phyloP scores from a whole-genome alignment of 2,329 filamentous ascomycete genomes.

The Colletotrichum phormii region DNA sequence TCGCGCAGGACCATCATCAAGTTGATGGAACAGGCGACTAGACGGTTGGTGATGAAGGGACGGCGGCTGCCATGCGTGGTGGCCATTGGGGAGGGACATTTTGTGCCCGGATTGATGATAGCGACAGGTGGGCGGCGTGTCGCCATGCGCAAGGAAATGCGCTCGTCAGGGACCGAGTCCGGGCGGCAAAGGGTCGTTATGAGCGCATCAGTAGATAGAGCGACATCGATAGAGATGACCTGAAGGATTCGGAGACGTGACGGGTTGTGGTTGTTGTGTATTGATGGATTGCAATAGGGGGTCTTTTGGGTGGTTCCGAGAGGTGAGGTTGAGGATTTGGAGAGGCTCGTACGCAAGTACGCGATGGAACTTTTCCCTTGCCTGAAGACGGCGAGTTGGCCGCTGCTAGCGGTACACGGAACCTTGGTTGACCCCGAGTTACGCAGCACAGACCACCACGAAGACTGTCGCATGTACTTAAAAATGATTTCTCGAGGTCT shows the following conservation, averaged over 20 bases:
- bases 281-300: conserved; percentile 63
- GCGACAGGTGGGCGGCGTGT: conserved; percentile 59
- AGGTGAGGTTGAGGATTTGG: conserved; percentile 68
- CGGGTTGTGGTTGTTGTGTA: conserved; percentile 56
- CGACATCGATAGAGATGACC: conserved; percentile 65
- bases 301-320: conserved; percentile 64
- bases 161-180: conserved; percentile 63
- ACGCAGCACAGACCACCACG: not conserved
- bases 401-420: conserved; percentile 31
- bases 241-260: conserved; percentile 51
- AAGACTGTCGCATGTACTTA: conserved; percentile 3
- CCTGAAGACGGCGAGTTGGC: conserved; percentile 34
- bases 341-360: conserved; percentile 44
- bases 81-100: conserved; percentile 77
- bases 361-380: conserved; percentile 37
- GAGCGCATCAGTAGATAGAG: conserved; percentile 62
- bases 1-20: conserved; percentile 69
- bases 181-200: conserved; percentile 59
- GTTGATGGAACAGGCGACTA: conserved; percentile 64
- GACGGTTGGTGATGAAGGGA: conserved; percentile 61
- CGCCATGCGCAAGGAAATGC: conserved; percentile 67
- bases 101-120: conserved; percentile 62
- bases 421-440: conserved; percentile 7
- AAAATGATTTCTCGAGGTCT: not conserved
- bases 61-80: conserved; percentile 73